A percentile compares a stretch with the other conserved stretches of the same genome.
Conservation (phyloP, 768 basidiomycete species). For the Austroboletus eburneus region DNA sequence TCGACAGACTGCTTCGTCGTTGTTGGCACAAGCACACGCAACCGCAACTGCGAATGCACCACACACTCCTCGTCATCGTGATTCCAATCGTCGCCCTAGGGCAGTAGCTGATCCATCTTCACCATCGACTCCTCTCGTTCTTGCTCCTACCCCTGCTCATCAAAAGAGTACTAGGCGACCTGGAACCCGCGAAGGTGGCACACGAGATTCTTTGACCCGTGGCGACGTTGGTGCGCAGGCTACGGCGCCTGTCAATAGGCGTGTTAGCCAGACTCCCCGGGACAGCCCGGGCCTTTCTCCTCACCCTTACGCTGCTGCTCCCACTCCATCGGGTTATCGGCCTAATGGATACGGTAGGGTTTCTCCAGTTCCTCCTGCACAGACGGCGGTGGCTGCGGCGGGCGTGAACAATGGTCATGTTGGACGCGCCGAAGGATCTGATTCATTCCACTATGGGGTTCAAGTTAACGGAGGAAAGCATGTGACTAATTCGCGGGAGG, state of each 20-base stretch:
- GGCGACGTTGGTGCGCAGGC: slow-evolving; percentile 59
- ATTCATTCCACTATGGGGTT: slow-evolving; percentile 62
- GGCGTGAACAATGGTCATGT: slow-evolving; percentile 38
- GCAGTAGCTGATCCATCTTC: slow-evolving; percentile 52
- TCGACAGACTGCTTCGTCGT: slow-evolving; percentile 39
- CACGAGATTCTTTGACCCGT: slow-evolving; percentile 45
- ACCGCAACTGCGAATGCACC: slow-evolving; percentile 53
- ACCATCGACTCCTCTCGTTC: slow-evolving; percentile 55
- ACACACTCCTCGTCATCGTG: slow-evolving; percentile 50
- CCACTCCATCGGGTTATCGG: slow-evolving; percentile 55
- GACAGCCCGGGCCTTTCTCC: slow-evolving; percentile 46
- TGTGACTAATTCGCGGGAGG: slow-evolving; percentile 49
- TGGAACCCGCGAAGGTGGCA: slow-evolving; percentile 40
- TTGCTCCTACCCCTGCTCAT: slow-evolving; percentile 63
- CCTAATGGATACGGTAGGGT: slow-evolving; percentile 51
- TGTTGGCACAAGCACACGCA: slow-evolving; percentile 50
- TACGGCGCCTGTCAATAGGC: slow-evolving; percentile 60
- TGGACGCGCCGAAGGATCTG: slow-evolving; percentile 52
- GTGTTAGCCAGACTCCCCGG: slow-evolving; percentile 62
- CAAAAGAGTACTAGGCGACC: slow-evolving; percentile 55
- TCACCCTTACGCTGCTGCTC: slow-evolving; percentile 72
- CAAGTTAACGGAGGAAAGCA: slow-evolving; percentile 48
- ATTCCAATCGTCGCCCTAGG: slow-evolving; percentile 47
- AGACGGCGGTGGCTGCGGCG: slow-evolving; percentile 34
- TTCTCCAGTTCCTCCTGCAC: slow-evolving; percentile 40